Conservation (phyloP, 352 stramenopile genomes). For the Phytophthora pluvialis region DNA sequence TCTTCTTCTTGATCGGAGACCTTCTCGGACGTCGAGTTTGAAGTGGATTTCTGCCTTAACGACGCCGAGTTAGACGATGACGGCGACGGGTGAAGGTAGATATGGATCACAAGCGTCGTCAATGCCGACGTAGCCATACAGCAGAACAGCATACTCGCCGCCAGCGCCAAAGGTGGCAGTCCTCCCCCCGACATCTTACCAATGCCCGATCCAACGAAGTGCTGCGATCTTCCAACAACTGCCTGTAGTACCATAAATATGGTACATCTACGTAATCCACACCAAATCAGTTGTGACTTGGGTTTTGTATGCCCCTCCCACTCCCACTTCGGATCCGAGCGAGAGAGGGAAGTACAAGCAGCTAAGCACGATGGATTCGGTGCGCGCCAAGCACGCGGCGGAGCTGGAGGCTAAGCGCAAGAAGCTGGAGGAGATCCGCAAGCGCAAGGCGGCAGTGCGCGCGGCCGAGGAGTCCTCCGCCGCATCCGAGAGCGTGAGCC, state of each 20-base stretch:
- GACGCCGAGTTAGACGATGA: not conserved
- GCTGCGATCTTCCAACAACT: slow-evolving; percentile 11
- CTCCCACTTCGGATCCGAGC: slow-evolving; percentile 10
- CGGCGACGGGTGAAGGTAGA: slow-evolving; percentile 37
- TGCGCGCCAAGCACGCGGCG: slow-evolving; percentile 84
- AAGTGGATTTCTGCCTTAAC: slow-evolving; percentile 1
- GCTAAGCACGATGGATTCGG: slow-evolving; percentile 56
- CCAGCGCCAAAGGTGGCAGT: slow-evolving; percentile 15
- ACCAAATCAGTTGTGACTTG: not conserved
- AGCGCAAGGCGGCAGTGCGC: slow-evolving; percentile 77
- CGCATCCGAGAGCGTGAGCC: slow-evolving; percentile 53
- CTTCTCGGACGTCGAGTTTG: not conserved
- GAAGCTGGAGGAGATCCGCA: slow-evolving; percentile 91
- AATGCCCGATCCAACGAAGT: not conserved
- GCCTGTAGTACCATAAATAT: not conserved
- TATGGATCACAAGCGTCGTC: slow-evolving; percentile 46
- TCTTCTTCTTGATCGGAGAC: slow-evolving; percentile 1
- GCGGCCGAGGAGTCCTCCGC: slow-evolving; percentile 52
- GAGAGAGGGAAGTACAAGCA: slow-evolving; percentile 5
- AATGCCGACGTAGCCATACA: slow-evolving; percentile 46
- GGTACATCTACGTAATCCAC: not conserved
- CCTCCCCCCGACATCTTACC: not conserved
- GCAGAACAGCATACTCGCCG: slow-evolving; percentile 48
- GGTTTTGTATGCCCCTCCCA: slow-evolving; percentile 4
- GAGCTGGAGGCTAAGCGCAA: slow-evolving; percentile 90